A percentile compares a stretch with the other conserved stretches of the same genome.
phyloP scores from a whole-genome alignment of 208 protist species.

The Crithidia mellificae region DNA sequence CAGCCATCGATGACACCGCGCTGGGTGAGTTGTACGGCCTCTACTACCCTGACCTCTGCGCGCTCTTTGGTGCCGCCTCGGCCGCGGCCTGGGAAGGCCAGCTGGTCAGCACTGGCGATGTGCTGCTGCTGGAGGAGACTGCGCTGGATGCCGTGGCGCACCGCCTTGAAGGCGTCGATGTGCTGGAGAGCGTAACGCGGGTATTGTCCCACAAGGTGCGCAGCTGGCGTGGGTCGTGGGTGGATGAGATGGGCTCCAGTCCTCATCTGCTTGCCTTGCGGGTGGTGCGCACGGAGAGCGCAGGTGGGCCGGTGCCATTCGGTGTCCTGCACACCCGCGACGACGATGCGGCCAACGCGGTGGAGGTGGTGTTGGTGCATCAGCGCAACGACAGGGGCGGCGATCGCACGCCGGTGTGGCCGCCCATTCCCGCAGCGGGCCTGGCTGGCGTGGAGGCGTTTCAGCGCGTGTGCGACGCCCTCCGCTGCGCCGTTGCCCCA shows the following conservation, averaged over 20 bases:
- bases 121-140: slow-evolving; percentile 38
- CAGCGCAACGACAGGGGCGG: slow-evolving; percentile 19
- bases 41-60: slow-evolving; percentile 47
- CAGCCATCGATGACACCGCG: slow-evolving; percentile 54
- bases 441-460: slow-evolving; percentile 16
- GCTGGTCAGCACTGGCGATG: slow-evolving; percentile 68
- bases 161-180: slow-evolving; percentile 40
- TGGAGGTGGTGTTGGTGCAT: slow-evolving; percentile 44
- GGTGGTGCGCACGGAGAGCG: slow-evolving; percentile 26
- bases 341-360: background rate
- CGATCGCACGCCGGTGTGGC: slow-evolving; percentile 56
- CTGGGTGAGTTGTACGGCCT: slow-evolving; percentile 61
- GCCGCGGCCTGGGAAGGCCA: slow-evolving; percentile 43
- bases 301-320: background rate
- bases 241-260: slow-evolving; percentile 22
- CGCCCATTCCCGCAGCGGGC: slow-evolving; percentile 24
- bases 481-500: slow-evolving; percentile 23
- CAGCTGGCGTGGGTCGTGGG: slow-evolving; percentile 25
- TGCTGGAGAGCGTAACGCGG: slow-evolving; percentile 29
- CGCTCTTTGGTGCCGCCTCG: slow-evolving; percentile 34
- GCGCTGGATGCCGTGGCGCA: slow-evolving; percentile 20
- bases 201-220: slow-evolving; percentile 32
- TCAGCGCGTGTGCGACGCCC: slow-evolving; percentile 8
- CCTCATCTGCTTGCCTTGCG: slow-evolving; percentile 48
- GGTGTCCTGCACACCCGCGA: slow-evolving; percentile 12